phyloP scores from a whole-genome alignment of 495 filamentous ascomycete genomes.

The Penicillium paxilli region DNA sequence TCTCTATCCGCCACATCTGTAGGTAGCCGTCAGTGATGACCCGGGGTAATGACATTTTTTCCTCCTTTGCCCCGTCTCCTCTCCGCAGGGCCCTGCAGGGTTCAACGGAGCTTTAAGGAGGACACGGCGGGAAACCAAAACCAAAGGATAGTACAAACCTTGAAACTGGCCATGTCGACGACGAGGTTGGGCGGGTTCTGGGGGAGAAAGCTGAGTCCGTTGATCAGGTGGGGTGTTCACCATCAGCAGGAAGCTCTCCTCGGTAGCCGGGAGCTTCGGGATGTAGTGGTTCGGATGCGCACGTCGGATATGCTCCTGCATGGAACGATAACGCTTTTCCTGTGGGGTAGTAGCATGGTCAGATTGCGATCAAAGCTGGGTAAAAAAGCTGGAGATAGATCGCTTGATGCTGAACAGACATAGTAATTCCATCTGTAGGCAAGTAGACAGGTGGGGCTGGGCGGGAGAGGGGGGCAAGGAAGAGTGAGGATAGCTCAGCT shows the following conservation, averaged over 20 bases:
- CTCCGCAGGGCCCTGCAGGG: no score
- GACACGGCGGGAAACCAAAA: no score
- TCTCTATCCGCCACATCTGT: conserved; percentile 49
- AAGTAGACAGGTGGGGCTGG: neutral
- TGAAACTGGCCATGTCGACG: conserved; percentile 37
- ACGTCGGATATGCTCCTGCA: conserved; percentile 98
- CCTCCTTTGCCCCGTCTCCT: no score
- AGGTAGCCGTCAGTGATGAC: conserved; percentile 30
- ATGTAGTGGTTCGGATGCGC: conserved; percentile 98
- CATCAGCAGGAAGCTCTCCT: conserved; percentile 97
- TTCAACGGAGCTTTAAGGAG: no score
- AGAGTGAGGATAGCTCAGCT: conserved; percentile 2
- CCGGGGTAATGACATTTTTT: no score
- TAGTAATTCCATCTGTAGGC: neutral
- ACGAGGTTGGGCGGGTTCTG: conserved; percentile 42
- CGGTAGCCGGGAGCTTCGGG: conserved; percentile 95
- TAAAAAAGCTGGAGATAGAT: no score
- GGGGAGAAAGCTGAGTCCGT: conserved; percentile 59
- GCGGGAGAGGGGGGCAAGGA: conserved; percentile 14
- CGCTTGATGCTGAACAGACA: no score
- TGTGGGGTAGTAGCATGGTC: conserved; percentile 40
- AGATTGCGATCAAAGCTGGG: conserved; percentile 11
- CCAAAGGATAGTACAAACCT: neutral
- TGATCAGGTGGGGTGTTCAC: conserved; percentile 86
- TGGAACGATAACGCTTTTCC: conserved; percentile 97